Evolutionary conservation across 768 basidiomycete genomes (phyloP).

Genomic region (Xerocomus potaroensis): DNA sequence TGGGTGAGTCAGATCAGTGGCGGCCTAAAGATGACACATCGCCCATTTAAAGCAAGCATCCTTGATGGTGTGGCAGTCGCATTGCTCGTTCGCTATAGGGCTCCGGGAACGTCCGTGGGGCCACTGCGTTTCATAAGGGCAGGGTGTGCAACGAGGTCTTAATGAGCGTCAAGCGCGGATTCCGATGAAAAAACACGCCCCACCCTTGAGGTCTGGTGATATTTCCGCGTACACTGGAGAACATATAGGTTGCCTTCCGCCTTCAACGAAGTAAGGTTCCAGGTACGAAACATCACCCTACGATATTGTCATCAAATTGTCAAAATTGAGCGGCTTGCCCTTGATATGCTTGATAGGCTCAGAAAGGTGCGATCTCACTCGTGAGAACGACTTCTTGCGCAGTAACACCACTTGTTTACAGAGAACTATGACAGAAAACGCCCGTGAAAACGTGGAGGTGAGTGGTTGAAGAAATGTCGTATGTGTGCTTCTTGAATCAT

Average conservation of each 20-base stretch:
- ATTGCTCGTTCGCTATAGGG: conserved; percentile 2
- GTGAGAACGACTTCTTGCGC: not conserved
- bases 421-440: conserved; percentile 4
- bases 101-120: no score
- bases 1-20: conserved; percentile 13
- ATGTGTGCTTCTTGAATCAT: not conserved
- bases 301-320: not conserved
- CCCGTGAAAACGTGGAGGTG: conserved; percentile 5
- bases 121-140: no score
- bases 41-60: not conserved
- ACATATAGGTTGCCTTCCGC: conserved; percentile 14
- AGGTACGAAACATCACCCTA: conserved; percentile 3
- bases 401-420: conserved; percentile 14
- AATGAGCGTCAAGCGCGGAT: conserved; percentile 13
- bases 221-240: conserved; percentile 1
- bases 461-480: not conserved
- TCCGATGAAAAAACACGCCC: conserved; percentile 6
- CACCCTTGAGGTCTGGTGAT: conserved; percentile 11
- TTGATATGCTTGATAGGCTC: conserved; percentile 1
- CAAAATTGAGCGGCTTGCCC: no score
- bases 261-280: conserved; percentile 1
- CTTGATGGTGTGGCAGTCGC: conserved; percentile 17
- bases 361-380: conserved; percentile 12
- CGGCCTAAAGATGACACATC: conserved; percentile 8
- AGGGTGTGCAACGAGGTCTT: not conserved